Percentiles rank a stretch among this genome's conserved stretches.
Conservation (phyloP, 768 basidiomycete genomes). For the Paxillus involutus region DNA sequence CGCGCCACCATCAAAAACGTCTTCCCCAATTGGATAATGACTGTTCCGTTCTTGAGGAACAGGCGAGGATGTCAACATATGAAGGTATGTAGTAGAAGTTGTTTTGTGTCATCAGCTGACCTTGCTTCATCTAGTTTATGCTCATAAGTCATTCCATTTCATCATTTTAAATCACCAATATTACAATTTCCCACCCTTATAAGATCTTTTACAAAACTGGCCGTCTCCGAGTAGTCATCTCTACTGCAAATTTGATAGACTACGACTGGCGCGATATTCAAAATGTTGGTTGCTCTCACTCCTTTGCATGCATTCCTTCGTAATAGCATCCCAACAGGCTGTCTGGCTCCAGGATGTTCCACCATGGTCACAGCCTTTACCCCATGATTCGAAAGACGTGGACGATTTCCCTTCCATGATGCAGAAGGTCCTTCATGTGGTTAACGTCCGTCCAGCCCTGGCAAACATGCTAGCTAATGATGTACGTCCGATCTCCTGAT, state of each 20-base stretch:
- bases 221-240: constrained; percentile 74
- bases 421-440: constrained; percentile 51
- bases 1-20: constrained; percentile 59
- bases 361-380: constrained; percentile 34
- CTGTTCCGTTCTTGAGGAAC: constrained; percentile 59
- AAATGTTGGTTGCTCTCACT: constrained; percentile 53
- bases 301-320: not conserved
- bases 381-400: constrained; percentile 26
- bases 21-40: constrained; percentile 72
- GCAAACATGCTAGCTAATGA: constrained; percentile 52
- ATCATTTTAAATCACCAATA: not conserved
- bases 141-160: constrained; percentile 40
- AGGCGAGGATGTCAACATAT: constrained; percentile 76
- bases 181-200: not conserved
- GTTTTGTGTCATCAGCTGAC: not conserved
- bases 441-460: constrained; percentile 67
- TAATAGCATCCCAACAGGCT: constrained; percentile 45
- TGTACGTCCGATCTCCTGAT: constrained; percentile 21
- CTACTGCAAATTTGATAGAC: constrained; percentile 83
- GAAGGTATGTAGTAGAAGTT: constrained; percentile 48
- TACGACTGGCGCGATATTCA: constrained; percentile 90
- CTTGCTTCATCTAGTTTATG: constrained; percentile 59
- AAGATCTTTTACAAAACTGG: constrained; percentile 87
- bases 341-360: constrained; percentile 90
- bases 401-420: constrained; percentile 62